Evolutionary conservation across 2,329 filamentous ascomycete species (phyloP).

Genomic region (Exophiala xenobiotica): DNA sequence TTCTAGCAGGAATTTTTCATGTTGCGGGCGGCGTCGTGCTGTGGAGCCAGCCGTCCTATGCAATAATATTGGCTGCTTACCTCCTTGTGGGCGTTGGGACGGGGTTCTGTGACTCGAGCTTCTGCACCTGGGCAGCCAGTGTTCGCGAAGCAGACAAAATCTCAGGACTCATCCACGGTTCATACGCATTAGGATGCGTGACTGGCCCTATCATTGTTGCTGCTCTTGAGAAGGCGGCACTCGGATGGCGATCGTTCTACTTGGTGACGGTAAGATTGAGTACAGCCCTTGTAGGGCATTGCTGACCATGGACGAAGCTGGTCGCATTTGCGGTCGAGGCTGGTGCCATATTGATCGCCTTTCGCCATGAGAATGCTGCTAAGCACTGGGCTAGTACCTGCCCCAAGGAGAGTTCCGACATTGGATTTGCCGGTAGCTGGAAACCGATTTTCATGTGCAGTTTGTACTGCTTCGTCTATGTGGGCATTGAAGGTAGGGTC

Average conservation of each 20-base stretch:
- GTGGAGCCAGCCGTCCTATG: constrained; percentile 36
- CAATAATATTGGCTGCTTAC: constrained; percentile 35
- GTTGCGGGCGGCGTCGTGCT: constrained; percentile 35
- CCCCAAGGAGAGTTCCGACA: constrained; percentile 7
- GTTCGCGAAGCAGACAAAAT: constrained; percentile 43
- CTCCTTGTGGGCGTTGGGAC: constrained; percentile 39
- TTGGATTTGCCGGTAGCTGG: constrained; percentile 3
- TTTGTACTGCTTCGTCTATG: constrained; percentile 45
- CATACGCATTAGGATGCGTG: constrained; percentile 42
- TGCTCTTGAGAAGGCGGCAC: constrained; percentile 31
- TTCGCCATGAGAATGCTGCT: constrained; percentile 38
- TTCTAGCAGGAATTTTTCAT: constrained; percentile 41
- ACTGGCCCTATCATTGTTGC: constrained; percentile 40
- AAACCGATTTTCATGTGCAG: constrained; percentile 45
- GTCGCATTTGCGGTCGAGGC: constrained; percentile 7
- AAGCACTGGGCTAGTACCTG: constrained; percentile 31
- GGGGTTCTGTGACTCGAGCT: constrained; percentile 46
- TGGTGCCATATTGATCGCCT: constrained; percentile 36
- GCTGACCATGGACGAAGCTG: constrained; percentile 1
- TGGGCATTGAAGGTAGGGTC: constrained; percentile 41
- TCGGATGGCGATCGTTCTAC: constrained; percentile 43
- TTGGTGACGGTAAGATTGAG: constrained; percentile 38
- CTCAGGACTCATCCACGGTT: constrained; percentile 44
- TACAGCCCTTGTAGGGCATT: not conserved
- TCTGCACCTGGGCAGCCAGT: constrained; percentile 47